Conservation (phyloP, 192 early-diverging fungal genomes). For the Entrophospora sp. region DNA sequence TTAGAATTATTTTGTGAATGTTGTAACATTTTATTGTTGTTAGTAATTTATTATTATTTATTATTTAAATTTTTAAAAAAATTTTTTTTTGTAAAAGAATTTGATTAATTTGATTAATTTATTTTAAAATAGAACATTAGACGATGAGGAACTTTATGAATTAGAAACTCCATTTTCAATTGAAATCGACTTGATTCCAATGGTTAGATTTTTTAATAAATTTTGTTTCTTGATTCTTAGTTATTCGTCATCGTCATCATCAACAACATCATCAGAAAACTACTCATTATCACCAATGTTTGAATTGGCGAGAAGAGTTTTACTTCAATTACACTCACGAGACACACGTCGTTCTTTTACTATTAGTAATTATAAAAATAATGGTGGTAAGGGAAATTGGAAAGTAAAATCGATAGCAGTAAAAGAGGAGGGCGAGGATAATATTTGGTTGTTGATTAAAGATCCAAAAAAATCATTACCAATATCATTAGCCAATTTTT, state of each 20-base stretch:
- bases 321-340: constrained; percentile 61
- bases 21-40: constrained; percentile 50
- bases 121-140: constrained; percentile 36
- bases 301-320: constrained; percentile 42
- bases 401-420: too few relatives aligned
- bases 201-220: constrained; percentile 52
- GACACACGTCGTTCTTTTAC: constrained; percentile 52
- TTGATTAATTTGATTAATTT: background rate
- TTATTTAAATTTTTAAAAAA: background rate
- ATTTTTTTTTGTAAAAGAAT: background rate
- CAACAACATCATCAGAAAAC: too few relatives aligned
- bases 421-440: constrained; percentile 42
- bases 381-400: too few relatives aligned
- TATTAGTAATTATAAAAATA: too few relatives aligned
- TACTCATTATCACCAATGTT: constrained; percentile 32
- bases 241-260: constrained; percentile 16
- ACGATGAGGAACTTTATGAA: constrained; percentile 58
- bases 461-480: constrained; percentile 19
- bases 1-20: constrained; percentile 57
- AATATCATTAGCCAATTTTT: background rate
- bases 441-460: constrained; percentile 48
- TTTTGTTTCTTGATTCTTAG: constrained; percentile 55
- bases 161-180: constrained; percentile 46
- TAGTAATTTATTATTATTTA: constrained; percentile 16
- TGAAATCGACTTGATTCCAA: constrained; percentile 32